Conservation (phyloP, 2,329 filamentous ascomycete species). For the Pseudocercospora fijiensis region DNA sequence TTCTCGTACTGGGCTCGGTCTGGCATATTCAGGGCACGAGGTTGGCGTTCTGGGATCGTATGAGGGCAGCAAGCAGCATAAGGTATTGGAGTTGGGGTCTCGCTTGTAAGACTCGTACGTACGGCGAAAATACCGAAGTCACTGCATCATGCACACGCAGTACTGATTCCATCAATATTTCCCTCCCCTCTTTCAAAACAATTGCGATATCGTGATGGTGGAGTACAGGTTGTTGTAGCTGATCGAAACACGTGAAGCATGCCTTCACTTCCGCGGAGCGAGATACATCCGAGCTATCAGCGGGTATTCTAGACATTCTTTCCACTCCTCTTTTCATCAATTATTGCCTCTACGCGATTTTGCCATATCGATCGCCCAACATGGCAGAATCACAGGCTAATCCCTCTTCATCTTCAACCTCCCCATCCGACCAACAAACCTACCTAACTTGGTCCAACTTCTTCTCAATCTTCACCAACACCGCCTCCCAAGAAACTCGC, state of each 20-base stretch:
- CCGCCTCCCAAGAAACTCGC: conserved; percentile 66
- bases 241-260: neutral
- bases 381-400: conserved; percentile 18
- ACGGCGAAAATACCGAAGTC: neutral
- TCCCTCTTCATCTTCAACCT: conserved; percentile 10
- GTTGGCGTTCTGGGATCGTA: conserved; percentile 3
- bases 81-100: neutral
- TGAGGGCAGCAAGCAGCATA: neutral
- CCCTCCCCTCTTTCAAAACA: neutral
- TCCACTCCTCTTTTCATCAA: neutral
- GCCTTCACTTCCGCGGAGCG: neutral
- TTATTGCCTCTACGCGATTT: neutral
- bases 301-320: neutral
- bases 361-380: neutral
- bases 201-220: no score
- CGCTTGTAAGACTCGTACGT: neutral
- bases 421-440: conserved; percentile 31
- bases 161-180: neutral
- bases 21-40: neutral
- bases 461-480: conserved; percentile 76
- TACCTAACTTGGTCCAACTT: conserved; percentile 73
- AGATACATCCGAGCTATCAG: conserved; percentile 8
- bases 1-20: conserved; percentile 11
- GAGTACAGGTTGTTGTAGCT: no score
- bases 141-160: neutral